Percentiles rank a stretch among this genome's conserved stretches.
These are phyloP conservation scores for Magnolia officinalis DNA, from an alignment of 164 flowering plant species.

Conservation along the genomic window DNA sequence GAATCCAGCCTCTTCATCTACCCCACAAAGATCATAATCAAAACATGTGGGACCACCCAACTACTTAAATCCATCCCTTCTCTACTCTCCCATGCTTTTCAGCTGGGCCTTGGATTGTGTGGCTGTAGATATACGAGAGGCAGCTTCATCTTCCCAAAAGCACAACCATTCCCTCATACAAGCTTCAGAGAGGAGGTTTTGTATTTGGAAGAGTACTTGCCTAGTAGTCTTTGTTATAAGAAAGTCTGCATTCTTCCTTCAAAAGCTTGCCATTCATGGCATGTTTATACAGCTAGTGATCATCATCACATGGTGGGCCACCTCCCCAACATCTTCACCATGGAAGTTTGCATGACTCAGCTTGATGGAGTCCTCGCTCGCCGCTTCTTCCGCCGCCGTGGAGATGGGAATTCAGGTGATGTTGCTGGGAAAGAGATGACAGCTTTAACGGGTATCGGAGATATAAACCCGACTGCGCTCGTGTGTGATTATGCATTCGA, in stretches of 20 bases:
- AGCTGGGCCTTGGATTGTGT: slow-evolving; percentile 42
- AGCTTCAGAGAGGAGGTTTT: slow-evolving; percentile 68
- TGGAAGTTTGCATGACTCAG: slow-evolving; percentile 94
- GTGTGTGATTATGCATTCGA: slow-evolving; percentile 88
- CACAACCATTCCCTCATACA: slow-evolving; percentile 82
- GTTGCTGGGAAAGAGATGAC: slow-evolving; percentile 78
- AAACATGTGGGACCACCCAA: slow-evolving; percentile 96
- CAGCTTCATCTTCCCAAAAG: slow-evolving; percentile 70
- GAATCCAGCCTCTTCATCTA: slow-evolving; percentile 90
- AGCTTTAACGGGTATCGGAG: slow-evolving; percentile 51
- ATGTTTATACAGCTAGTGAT: slow-evolving; percentile 63
- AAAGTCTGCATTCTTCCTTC: slow-evolving; percentile 71
- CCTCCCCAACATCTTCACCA: slow-evolving; percentile 31
- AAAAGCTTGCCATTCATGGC: slow-evolving; percentile 63
- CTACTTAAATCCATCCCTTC: slow-evolving; percentile 76
- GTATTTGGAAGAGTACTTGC: slow-evolving; percentile 50
- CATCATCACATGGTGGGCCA: not conserved
- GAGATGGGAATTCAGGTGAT: slow-evolving; percentile 43
- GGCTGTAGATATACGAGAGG: slow-evolving; percentile 81
- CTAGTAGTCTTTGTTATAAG: slow-evolving; percentile 38
- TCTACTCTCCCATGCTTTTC: slow-evolving; percentile 42
- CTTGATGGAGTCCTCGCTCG: slow-evolving; percentile 54
- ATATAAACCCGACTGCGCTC: slow-evolving; percentile 42
- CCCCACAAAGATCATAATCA: slow-evolving; percentile 81
- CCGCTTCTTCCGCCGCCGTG: slow-evolving; percentile 44